Evolutionary conservation across 768 basidiomycete genomes (phyloP).

Genomic region (Mycena rebaudengoi): DNA sequence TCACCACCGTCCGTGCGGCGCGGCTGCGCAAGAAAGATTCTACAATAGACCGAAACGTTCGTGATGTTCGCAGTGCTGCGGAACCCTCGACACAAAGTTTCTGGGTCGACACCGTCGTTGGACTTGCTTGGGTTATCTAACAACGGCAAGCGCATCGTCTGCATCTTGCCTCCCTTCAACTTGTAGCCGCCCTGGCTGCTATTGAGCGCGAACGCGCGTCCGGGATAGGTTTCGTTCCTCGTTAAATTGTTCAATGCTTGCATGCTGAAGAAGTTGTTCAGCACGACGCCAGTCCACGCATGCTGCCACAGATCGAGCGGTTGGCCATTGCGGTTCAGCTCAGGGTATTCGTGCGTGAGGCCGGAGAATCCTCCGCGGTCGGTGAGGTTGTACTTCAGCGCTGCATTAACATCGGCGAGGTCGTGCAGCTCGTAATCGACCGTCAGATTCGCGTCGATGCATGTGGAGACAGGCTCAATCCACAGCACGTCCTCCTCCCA

Average conservation of each 20-base stretch:
- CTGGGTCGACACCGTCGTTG: too few species aligned
- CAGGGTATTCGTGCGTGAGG: conserved; percentile 20
- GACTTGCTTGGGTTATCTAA: background rate
- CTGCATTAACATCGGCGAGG: background rate
- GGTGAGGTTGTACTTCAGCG: too few species aligned
- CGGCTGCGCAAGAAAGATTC: conserved; percentile 27
- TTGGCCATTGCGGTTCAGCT: conserved; percentile 28
- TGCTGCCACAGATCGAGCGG: conserved; percentile 27
- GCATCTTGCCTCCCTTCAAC: conserved; percentile 8
- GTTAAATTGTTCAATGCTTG: conserved; percentile 21
- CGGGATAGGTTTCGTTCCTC: conserved; percentile 20
- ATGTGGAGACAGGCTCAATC: conserved; percentile 33
- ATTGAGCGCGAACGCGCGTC: conserved; percentile 19
- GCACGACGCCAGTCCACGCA: conserved; percentile 31
- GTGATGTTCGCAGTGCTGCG: conserved; percentile 30
- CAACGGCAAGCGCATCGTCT: conserved; percentile 3
- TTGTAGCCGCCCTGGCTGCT: background rate
- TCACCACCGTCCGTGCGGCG: conserved; percentile 32
- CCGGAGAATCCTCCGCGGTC: conserved; percentile 31
- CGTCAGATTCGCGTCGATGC: conserved; percentile 34
- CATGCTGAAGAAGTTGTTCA: conserved; percentile 29
- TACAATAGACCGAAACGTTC: conserved; percentile 32
- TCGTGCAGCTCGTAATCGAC: conserved; percentile 19
- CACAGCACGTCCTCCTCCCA: conserved; percentile 35
- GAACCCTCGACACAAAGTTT: conserved; percentile 30